These are phyloP conservation scores for Talaromyces atroroseus DNA, from an alignment of 2,329 filamentous ascomycete genomes.

Conservation along the genomic window DNA sequence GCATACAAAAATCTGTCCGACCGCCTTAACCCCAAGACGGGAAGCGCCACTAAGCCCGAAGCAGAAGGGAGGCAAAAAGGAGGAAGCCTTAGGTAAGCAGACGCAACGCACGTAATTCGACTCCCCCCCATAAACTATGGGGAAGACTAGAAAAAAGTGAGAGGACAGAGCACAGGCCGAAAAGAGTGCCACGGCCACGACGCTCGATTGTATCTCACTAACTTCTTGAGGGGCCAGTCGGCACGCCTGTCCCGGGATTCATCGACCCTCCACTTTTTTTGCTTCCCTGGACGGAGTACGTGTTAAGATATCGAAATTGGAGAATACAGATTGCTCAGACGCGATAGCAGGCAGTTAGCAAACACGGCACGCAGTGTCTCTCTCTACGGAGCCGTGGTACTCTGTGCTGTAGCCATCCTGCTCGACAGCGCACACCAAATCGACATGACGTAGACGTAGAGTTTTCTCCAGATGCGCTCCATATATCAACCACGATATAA, in stretches of 20 bases:
- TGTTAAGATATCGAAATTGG: too few species aligned
- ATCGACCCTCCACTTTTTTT: background rate
- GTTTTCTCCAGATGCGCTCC: too few species aligned
- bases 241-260: slow-evolving; percentile 8
- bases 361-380: too few species aligned
- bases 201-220: too few species aligned
- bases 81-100: background rate
- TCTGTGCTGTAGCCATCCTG: too few species aligned
- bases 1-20: slow-evolving; percentile 14
- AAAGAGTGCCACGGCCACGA: background rate
- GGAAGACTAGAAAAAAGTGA: background rate
- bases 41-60: background rate
- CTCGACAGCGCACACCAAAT: too few species aligned
- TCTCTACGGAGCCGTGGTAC: too few species aligned
- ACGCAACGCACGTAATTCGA: background rate
- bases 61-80: background rate
- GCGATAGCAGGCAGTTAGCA: too few species aligned
- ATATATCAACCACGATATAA: too few species aligned
- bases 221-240: slow-evolving; percentile 11
- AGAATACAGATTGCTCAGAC: too few species aligned
- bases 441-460: too few species aligned
- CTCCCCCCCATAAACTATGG: background rate
- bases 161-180: background rate
- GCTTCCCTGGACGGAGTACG: background rate
- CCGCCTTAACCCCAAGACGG: background rate